Percentiles rank a stretch among this genome's conserved stretches.
phyloP scores from a whole-genome alignment of 148 eudicot species.

The Silene conica region DNA sequence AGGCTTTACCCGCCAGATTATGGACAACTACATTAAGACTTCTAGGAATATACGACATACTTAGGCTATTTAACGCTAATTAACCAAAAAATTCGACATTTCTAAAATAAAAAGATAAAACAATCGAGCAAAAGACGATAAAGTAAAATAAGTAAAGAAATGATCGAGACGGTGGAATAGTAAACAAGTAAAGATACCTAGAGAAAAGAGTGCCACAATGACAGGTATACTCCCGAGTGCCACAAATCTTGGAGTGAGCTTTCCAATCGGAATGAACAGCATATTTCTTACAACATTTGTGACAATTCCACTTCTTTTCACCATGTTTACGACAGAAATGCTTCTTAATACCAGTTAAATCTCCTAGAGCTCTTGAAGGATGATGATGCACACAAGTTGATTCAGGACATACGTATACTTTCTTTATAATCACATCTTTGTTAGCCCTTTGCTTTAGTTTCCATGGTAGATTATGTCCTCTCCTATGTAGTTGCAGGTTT shows the following conservation, averaged over 20 bases:
- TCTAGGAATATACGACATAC: too few species aligned
- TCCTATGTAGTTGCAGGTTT: constrained; percentile 64
- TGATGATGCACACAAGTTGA: constrained; percentile 70
- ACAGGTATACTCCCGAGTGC: constrained; percentile 70
- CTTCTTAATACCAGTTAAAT: constrained; percentile 71
- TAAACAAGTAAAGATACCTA: constrained; percentile 34
- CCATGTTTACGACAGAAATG: constrained; percentile 68
- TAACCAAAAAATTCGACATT: too few species aligned
- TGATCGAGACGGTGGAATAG: too few species aligned
- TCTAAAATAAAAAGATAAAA: too few species aligned
- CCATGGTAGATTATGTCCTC: constrained; percentile 86
- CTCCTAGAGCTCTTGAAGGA: constrained; percentile 67
- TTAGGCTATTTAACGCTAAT: too few species aligned
- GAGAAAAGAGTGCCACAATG: constrained; percentile 76
- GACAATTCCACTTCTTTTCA: constrained; percentile 79
- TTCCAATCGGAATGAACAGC: constrained; percentile 87
- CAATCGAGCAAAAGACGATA: too few species aligned
- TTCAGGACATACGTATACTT: constrained; percentile 76
- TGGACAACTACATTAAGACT: too few species aligned
- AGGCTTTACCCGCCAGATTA: too few species aligned
- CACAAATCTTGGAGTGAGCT: constrained; percentile 80
- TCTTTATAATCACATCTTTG: constrained; percentile 33
- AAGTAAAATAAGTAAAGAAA: too few species aligned
- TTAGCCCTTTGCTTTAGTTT: constrained; percentile 67
- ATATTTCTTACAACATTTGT: constrained; percentile 66